Conservation (phyloP, 1,139 yeast genomes). For the Spencermartinsiella ligniputridi region DNA sequence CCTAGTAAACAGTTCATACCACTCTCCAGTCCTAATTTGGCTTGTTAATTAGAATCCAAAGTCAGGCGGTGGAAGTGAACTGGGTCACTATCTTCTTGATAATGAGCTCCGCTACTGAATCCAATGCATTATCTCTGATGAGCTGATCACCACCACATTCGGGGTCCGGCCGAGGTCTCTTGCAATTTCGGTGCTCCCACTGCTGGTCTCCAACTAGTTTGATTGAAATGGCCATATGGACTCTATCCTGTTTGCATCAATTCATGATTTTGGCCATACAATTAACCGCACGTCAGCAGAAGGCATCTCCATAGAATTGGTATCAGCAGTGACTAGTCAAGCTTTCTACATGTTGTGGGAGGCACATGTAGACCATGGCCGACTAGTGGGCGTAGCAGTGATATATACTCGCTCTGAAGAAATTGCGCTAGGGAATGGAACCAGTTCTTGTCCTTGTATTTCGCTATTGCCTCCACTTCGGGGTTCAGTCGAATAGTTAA, state of each 20-base stretch:
- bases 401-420: background rate
- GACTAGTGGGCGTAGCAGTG: background rate
- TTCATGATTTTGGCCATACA: conserved; percentile 18
- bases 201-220: conserved; percentile 23
- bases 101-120: conserved; percentile 60
- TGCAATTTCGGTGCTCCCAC: conserved; percentile 24
- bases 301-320: conserved; percentile 14
- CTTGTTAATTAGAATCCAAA: conserved; percentile 50
- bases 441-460: conserved; percentile 26
- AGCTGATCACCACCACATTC: conserved; percentile 24
- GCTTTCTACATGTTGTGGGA: conserved; percentile 15
- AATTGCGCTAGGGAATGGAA: no score
- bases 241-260: conserved; percentile 17
- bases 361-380: no score
- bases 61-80: conserved; percentile 58
- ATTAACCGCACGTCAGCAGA: conserved; percentile 14
- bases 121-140: conserved; percentile 12
- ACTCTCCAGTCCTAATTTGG: conserved; percentile 44
- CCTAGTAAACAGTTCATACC: no score
- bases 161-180: conserved; percentile 15
- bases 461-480: conserved; percentile 32
- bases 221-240: conserved; percentile 22
- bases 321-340: conserved; percentile 12
- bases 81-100: conserved; percentile 81
- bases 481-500: conserved; percentile 34